Percentiles rank a stretch among this genome's conserved stretches.
Conservation (phyloP, 1,284 basidiomycete genomes). For the Ganoderma leucocontextum region DNA sequence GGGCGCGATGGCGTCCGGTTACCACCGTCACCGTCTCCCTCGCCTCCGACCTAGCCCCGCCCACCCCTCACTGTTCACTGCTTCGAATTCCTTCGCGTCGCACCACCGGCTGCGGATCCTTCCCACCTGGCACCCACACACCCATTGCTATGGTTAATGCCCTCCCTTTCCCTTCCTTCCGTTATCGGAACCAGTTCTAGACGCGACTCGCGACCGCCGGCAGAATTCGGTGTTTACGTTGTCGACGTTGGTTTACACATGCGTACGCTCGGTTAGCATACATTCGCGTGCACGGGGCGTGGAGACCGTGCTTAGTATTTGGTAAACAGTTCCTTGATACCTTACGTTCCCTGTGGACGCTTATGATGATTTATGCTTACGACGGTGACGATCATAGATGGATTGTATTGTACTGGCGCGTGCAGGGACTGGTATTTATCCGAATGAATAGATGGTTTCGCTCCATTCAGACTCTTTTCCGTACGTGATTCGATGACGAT, state of each 20-base stretch:
- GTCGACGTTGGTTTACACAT: not conserved
- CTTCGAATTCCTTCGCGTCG: conserved; percentile 1
- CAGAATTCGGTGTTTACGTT: conserved; percentile 1
- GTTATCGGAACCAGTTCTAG: not conserved
- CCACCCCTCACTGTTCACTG: not conserved
- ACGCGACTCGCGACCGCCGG: not conserved
- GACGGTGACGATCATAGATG: too few relatives aligned
- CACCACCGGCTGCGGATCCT: conserved; percentile 4
- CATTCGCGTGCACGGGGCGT: not conserved
- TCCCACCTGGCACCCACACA: conserved; percentile 5
- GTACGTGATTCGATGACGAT: not conserved
- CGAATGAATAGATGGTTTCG: not conserved
- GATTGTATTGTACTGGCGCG: too few relatives aligned
- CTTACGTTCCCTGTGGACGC: too few relatives aligned
- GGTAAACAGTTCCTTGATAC: not conserved
- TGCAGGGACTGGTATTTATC: not conserved
- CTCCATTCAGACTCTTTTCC: not conserved
- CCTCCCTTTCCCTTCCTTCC: not conserved
- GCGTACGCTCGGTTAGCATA: not conserved
- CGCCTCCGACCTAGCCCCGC: not conserved
- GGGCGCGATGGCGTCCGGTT: not conserved
- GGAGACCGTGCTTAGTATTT: not conserved
- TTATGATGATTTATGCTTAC: too few relatives aligned
- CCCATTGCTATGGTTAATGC: conserved; percentile 8
- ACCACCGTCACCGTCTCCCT: not conserved